Evolutionary conservation across 176 grass and related monocot species (phyloP).

Genomic region (Triticum dicoccoides): DNA sequence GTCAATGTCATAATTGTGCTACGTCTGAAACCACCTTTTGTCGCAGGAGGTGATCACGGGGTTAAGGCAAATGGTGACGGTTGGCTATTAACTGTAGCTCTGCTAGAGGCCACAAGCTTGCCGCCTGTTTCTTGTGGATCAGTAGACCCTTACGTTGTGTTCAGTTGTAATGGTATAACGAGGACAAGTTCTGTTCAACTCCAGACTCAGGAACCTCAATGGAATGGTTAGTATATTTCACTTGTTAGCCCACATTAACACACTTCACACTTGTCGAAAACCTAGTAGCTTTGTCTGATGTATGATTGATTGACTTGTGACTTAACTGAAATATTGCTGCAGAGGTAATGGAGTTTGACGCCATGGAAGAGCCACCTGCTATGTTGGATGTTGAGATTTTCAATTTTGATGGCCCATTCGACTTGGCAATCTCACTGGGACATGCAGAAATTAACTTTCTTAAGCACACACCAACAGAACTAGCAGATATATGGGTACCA

Average conservation of each 20-base stretch:
- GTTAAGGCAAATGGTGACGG: constrained; percentile 71
- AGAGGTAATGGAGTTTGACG: constrained; percentile 90
- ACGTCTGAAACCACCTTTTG: neutral
- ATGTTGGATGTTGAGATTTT: constrained; percentile 73
- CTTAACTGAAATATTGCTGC: constrained; percentile 16
- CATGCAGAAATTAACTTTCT: constrained; percentile 88
- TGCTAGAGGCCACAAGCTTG: constrained; percentile 67
- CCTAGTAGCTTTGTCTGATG: constrained; percentile 1
- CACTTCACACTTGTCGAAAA: neutral
- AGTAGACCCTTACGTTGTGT: constrained; percentile 78
- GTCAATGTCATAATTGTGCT: neutral
- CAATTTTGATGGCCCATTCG: constrained; percentile 86
- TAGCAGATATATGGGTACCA: constrained; percentile 79
- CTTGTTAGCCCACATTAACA: neutral
- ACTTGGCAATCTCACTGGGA: constrained; percentile 58
- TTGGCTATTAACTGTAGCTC: constrained; percentile 81
- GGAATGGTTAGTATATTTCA: constrained; percentile 71
- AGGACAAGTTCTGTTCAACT: constrained; percentile 89
- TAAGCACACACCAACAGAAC: constrained; percentile 56
- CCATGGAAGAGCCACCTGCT: constrained; percentile 87
- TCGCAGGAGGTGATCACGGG: constrained; percentile 61
- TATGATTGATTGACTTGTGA: neutral
- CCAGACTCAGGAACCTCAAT: constrained; percentile 72
- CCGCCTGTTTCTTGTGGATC: constrained; percentile 55
- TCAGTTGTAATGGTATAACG: constrained; percentile 77